These are phyloP conservation scores for Mariannaea elegans DNA, from an alignment of 2,329 filamentous ascomycete species.

Conservation along the genomic window DNA sequence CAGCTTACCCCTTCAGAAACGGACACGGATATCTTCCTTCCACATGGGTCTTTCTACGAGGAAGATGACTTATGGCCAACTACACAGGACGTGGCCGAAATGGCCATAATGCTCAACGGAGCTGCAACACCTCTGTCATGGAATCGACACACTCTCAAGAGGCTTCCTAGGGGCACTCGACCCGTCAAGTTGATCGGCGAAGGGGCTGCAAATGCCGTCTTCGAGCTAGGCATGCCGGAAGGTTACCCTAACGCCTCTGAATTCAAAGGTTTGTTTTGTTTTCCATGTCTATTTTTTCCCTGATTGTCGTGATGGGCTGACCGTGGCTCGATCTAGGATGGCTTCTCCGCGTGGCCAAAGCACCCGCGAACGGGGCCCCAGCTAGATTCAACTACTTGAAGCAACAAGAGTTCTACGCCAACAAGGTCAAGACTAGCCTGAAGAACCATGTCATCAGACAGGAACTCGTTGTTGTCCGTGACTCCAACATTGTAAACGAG, in stretches of 20 bases:
- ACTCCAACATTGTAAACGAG: conserved; percentile 48
- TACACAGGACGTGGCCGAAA: conserved; percentile 39
- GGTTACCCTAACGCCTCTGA: conserved; percentile 41
- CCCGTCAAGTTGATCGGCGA: conserved; percentile 64
- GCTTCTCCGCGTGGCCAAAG: conserved; percentile 52
- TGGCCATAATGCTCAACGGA: conserved; percentile 40
- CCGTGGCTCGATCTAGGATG: conserved; percentile 39
- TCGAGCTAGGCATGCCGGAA: conserved; percentile 61
- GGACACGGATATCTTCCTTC: conserved; percentile 36
- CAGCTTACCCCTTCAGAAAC: conserved; percentile 40
- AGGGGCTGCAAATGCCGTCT: conserved; percentile 81
- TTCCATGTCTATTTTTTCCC: conserved; percentile 1
- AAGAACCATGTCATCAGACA: conserved; percentile 47
- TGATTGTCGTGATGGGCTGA: conserved; percentile 22
- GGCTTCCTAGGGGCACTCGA: conserved; percentile 45
- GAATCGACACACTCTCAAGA: conserved; percentile 41
- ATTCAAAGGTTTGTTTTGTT: conserved; percentile 47
- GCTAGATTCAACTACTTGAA: conserved; percentile 49
- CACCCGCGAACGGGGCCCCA: conserved; percentile 40
- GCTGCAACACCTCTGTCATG: conserved; percentile 35
- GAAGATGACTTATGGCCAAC: conserved; percentile 40
- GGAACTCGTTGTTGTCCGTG: conserved; percentile 49
- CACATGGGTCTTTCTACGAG: conserved; percentile 22
- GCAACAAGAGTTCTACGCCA: conserved; percentile 49
- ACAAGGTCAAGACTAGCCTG: conserved; percentile 46